Evolutionary conservation across 345 rosid species (phyloP).

Genomic region (Dovyalis caffra): DNA sequence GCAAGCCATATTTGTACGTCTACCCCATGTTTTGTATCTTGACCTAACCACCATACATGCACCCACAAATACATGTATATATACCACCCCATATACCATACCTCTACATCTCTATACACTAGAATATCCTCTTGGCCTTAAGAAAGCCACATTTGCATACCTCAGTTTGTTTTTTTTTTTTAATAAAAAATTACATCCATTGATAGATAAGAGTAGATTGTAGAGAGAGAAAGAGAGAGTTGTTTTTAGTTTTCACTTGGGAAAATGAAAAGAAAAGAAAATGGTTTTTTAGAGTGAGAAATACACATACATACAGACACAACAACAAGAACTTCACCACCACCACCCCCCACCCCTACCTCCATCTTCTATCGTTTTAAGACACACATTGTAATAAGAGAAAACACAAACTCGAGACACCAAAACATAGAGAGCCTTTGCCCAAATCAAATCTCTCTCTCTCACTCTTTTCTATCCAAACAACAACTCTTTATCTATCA

Average conservation of each 20-base stretch:
- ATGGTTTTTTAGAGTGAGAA: conserved; percentile 7
- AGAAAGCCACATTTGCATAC: conserved; percentile 15
- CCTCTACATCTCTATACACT: not conserved
- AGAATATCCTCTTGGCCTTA: not conserved
- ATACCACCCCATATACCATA: not conserved
- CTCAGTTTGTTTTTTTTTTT: conserved; percentile 1
- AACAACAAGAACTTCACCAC: conserved; percentile 2
- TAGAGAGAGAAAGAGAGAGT: not conserved
- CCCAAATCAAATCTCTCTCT: not conserved
- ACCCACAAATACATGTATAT: not conserved
- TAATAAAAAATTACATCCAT: not conserved
- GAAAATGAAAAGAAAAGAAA: not conserved
- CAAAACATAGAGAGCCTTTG: not conserved
- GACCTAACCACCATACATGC: not conserved
- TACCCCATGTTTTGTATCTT: not conserved
- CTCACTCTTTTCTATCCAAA: not conserved
- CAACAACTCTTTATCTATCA: not conserved
- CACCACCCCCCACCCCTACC: too few species aligned
- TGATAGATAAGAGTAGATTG: not conserved
- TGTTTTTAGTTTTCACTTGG: not conserved
- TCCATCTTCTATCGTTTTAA: not conserved
- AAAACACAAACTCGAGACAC: not conserved
- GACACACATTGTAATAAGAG: not conserved
- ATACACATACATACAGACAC: not conserved
- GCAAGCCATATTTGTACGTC: not conserved